Percentiles rank a stretch among this genome's conserved stretches.
These are phyloP conservation scores for Pestalotiopsis sp. DNA, from an alignment of 2,329 filamentous ascomycete species.

Conservation along the genomic window DNA sequence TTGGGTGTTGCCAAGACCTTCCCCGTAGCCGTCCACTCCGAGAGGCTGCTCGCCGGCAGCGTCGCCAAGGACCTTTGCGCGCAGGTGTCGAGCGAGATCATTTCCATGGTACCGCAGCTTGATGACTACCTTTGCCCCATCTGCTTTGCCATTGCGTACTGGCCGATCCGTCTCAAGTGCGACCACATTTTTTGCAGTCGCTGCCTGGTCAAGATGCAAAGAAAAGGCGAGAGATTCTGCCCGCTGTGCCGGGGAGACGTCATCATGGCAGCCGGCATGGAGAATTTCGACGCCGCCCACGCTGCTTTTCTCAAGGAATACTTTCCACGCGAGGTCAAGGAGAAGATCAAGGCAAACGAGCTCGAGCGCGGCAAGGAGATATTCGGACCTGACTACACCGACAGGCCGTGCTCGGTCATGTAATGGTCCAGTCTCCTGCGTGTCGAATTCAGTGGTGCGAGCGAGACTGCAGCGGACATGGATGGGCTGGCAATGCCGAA, in stretches of 20 bases:
- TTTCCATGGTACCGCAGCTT: constrained; percentile 76
- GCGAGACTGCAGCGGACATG: neutral
- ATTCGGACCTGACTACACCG: constrained; percentile 67
- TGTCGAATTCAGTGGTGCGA: neutral
- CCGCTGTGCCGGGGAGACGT: constrained; percentile 75
- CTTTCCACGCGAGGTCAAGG: constrained; percentile 71
- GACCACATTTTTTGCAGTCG: constrained; percentile 81
- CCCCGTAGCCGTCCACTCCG: constrained; percentile 58
- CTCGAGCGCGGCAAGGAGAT: constrained; percentile 72
- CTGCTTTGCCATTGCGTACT: constrained; percentile 78
- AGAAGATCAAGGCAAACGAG: constrained; percentile 73
- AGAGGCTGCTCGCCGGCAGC: constrained; percentile 63
- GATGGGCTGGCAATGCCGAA: neutral
- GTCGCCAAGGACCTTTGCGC: constrained; percentile 77
- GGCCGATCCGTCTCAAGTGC: constrained; percentile 77
- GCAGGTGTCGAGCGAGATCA: constrained; percentile 71
- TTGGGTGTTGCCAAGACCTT: constrained; percentile 68
- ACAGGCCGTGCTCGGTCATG: constrained; percentile 63
- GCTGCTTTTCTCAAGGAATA: constrained; percentile 72
- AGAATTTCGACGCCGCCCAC: constrained; percentile 70
- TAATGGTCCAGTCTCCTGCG: constrained; percentile 26
- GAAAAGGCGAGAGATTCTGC: constrained; percentile 67
- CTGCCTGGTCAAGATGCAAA: constrained; percentile 80
- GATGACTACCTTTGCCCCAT: constrained; percentile 84
- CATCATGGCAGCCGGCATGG: constrained; percentile 70